phyloP scores from a whole-genome alignment of 768 basidiomycete species.

The Pholiota microspora region DNA sequence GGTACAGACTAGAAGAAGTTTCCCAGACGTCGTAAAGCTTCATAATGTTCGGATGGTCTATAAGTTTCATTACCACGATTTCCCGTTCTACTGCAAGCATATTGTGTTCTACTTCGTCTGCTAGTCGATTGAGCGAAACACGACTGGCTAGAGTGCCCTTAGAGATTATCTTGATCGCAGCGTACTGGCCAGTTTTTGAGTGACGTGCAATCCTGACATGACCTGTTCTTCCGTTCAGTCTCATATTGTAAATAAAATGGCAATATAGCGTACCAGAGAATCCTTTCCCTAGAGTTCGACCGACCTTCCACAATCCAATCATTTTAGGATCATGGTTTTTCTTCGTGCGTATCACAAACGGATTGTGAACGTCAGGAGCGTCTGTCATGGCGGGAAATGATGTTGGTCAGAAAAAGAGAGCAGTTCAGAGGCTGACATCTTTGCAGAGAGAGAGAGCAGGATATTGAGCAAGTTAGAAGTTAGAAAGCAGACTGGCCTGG shows the following conservation, averaged over 20 bases:
- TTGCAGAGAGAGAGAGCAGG: neutral
- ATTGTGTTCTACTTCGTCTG: slow-evolving; percentile 73
- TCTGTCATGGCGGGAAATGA: slow-evolving; percentile 26
- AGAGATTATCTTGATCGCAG: slow-evolving; percentile 93
- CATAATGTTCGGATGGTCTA: slow-evolving; percentile 94
- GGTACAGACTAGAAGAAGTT: slow-evolving; percentile 81
- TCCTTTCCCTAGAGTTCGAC: slow-evolving; percentile 80
- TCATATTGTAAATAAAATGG: neutral
- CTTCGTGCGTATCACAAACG: slow-evolving; percentile 18
- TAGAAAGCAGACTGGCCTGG: slow-evolving; percentile 3
- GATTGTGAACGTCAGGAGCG: slow-evolving; percentile 18
- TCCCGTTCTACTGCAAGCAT: slow-evolving; percentile 86
- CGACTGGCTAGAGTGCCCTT: slow-evolving; percentile 69
- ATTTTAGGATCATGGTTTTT: slow-evolving; percentile 50
- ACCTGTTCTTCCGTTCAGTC: slow-evolving; percentile 42
- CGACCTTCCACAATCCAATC: slow-evolving; percentile 83
- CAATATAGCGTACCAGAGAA: slow-evolving; percentile 57
- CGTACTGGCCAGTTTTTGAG: slow-evolving; percentile 83
- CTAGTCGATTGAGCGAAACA: slow-evolving; percentile 65
- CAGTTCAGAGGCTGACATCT: slow-evolving; percentile 23
- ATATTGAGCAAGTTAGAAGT: slow-evolving; percentile 2
- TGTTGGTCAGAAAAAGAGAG: slow-evolving; percentile 11
- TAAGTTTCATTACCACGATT: slow-evolving; percentile 96
- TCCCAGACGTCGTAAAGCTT: slow-evolving; percentile 97
- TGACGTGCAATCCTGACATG: slow-evolving; percentile 89